phyloP scores from a whole-genome alignment of 257 asterid species.

The Solanum phureja region DNA sequence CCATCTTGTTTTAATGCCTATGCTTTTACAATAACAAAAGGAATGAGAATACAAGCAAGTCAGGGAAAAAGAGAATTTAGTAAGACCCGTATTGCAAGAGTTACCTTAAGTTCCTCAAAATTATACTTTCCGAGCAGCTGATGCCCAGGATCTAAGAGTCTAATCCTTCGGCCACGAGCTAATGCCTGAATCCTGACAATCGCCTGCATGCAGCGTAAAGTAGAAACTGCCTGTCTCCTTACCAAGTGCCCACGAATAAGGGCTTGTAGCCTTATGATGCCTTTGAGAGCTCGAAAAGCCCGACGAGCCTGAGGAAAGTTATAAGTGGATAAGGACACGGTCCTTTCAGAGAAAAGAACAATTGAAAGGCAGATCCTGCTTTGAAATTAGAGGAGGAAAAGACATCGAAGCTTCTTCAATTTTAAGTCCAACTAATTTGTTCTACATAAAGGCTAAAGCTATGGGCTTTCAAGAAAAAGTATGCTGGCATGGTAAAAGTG shows the following conservation, averaged over 20 bases:
- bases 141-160: constrained; percentile 1
- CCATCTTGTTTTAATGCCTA: neutral
- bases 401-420: neutral
- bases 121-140: neutral
- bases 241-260: constrained; percentile 42
- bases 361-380: neutral
- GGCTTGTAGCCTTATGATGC: constrained; percentile 40
- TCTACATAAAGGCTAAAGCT: neutral
- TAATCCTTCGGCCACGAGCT: constrained; percentile 27
- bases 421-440: neutral
- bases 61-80: neutral
- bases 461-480: neutral
- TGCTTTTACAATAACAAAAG: neutral
- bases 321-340: neutral
- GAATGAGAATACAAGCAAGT: neutral
- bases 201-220: constrained; percentile 31
- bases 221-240: constrained; percentile 42
- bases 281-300: constrained; percentile 30
- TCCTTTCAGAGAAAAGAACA: neutral
- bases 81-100: neutral
- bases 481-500: neutral
- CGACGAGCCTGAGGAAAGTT: constrained; percentile 25
- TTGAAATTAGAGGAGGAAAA: neutral
- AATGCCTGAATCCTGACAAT: constrained; percentile 45
- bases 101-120: constrained; percentile 17